Conservation (phyloP, 345 rosid genomes). For the Gossypium australe region DNA sequence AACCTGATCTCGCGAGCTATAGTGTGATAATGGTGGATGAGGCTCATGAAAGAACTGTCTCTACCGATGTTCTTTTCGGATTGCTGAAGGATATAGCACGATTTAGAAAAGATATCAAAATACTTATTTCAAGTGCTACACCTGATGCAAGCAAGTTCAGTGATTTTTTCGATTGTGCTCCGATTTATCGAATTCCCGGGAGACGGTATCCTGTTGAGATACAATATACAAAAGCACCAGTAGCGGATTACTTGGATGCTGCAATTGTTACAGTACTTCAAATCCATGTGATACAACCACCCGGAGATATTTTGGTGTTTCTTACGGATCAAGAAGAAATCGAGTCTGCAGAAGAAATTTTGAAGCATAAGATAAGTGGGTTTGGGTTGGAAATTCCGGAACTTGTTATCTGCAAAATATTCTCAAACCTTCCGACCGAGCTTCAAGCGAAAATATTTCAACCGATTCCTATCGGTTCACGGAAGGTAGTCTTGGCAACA, state of each 20-base stretch:
- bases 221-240: slow-evolving; percentile 88
- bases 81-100: slow-evolving; percentile 88
- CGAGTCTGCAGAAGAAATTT: slow-evolving; percentile 89
- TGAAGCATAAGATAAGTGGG: slow-evolving; percentile 80
- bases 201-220: slow-evolving; percentile 93
- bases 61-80: slow-evolving; percentile 94
- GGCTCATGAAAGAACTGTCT: slow-evolving; percentile 97
- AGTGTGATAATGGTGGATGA: slow-evolving; percentile 96
- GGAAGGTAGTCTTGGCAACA: slow-evolving; percentile 92
- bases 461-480: slow-evolving; percentile 92
- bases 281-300: slow-evolving; percentile 66
- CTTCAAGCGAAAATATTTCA: slow-evolving; percentile 97
- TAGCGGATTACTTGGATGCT: slow-evolving; percentile 95
- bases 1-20: slow-evolving; percentile 82
- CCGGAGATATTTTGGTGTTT: slow-evolving; percentile 90
- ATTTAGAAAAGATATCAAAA: slow-evolving; percentile 77
- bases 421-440: slow-evolving; percentile 92
- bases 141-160: slow-evolving; percentile 96
- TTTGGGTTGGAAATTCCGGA: slow-evolving; percentile 87
- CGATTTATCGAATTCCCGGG: slow-evolving; percentile 91
- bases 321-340: slow-evolving; percentile 96
- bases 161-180: slow-evolving; percentile 91
- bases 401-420: slow-evolving; percentile 88
- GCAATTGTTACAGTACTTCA: slow-evolving; percentile 86
- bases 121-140: slow-evolving; percentile 93